Evolutionary conservation across 2,329 filamentous ascomycete genomes (phyloP).

Genomic region (Fusarium sp.): DNA sequence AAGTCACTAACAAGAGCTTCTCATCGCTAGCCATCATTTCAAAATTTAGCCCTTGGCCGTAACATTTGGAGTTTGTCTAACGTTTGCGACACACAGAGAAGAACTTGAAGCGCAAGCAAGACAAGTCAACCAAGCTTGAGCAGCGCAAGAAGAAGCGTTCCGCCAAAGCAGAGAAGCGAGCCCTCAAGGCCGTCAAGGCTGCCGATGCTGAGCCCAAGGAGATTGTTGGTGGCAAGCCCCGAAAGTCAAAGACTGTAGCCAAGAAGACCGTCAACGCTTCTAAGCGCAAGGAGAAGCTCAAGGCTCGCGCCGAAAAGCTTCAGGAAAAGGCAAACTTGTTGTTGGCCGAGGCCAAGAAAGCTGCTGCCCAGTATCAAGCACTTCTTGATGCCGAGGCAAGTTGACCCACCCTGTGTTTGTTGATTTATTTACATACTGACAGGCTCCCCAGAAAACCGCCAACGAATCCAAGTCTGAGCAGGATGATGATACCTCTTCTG

Average conservation of each 20-base stretch:
- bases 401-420: not conserved
- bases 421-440: slow-evolving; percentile 6
- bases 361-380: slow-evolving; percentile 47
- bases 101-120: slow-evolving; percentile 29
- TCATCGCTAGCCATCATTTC: not conserved
- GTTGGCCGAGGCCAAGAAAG: slow-evolving; percentile 55
- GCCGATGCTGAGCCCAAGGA: slow-evolving; percentile 50
- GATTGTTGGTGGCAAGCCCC: slow-evolving; percentile 47
- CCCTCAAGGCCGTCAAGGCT: slow-evolving; percentile 50
- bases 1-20: not conserved
- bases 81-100: slow-evolving; percentile 22
- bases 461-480: slow-evolving; percentile 30
- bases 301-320: slow-evolving; percentile 55
- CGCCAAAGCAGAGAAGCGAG: slow-evolving; percentile 54
- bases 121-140: slow-evolving; percentile 34
- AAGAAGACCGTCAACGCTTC: slow-evolving; percentile 52
- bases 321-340: slow-evolving; percentile 52
- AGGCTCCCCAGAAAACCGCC: slow-evolving; percentile 21
- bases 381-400: slow-evolving; percentile 43
- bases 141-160: slow-evolving; percentile 54
- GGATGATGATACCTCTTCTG: slow-evolving; percentile 39
- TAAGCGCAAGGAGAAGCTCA: slow-evolving; percentile 55
- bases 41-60: not conserved
- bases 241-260: slow-evolving; percentile 37
- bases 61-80: not conserved